Base-by-base conservation (phyloP, 352 stramenopile species). In the Phytophthora litchii region DNA sequence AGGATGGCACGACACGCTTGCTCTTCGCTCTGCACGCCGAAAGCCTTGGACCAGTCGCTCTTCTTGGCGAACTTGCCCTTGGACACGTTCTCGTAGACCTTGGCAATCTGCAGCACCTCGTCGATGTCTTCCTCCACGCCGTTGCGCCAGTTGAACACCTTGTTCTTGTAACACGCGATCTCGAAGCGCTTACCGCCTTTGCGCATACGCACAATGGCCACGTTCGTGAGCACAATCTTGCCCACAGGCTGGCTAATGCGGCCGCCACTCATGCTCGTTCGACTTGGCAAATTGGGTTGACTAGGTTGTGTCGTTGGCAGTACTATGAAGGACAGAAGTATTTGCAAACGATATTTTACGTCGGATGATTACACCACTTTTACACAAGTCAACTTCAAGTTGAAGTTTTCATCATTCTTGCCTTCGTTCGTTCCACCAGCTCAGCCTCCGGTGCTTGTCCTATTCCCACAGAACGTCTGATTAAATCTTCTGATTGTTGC, bases 131-230 rank as follows among this genome's bases (percentile, higher is more conserved):
- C 97, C 77, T 99, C 97, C 31, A 99, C 88, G 48, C 97, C 95
- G 72, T 98, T 97, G 50, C 97, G 89, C 86, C 97, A 99, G 79
- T 99, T 98, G 23, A 99, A 79, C 25, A 98, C 95, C 75, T 99
- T 99, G 87, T 99, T 99, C 58, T 96, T 95, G 80, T 99, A 99
- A 72, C 96, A 99, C 11, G 97, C 97, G 48, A 99, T 97, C 77
- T 99, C 97, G 71, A 99, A 99, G 37, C 96, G 87, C 67, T 98
- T 97, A n/a, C 96, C 96, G 37, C 78, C 74, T 41, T 93, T 95
- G 56, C 98, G 93, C 42, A 99, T 88, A 36, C 94, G 84, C 53
- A 99, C 97, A 12, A 99, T 83, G 13, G 96, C 97, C 29, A 99
- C 96, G 69, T 99, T 99, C 17, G 96, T 99, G 52, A 99, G 83